Evolutionary conservation across 2,329 filamentous ascomycete species (phyloP).

Genomic region (Metarhizium guizhouense): DNA sequence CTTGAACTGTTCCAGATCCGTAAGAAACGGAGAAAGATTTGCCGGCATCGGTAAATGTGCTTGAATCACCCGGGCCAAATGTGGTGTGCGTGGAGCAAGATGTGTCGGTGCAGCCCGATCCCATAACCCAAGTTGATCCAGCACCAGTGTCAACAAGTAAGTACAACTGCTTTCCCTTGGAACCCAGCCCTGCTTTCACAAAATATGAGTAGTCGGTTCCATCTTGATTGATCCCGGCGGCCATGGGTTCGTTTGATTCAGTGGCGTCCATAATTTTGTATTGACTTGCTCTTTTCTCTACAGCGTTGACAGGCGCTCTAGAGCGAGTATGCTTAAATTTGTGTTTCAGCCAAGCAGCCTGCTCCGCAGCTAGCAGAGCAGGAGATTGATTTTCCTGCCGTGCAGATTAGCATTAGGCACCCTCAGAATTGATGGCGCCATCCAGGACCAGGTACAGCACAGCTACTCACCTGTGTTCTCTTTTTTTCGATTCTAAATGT

Average conservation of each 20-base stretch:
- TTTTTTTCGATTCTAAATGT: conserved; percentile 34
- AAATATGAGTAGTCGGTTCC: conserved; percentile 61
- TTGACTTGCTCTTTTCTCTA: conserved; percentile 31
- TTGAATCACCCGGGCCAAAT: conserved; percentile 59
- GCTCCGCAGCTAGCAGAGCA: conserved; percentile 9
- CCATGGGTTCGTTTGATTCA: conserved; percentile 35
- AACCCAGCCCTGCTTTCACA: conserved; percentile 46
- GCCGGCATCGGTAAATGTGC: conserved; percentile 44
- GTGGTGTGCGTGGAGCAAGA: conserved; percentile 63
- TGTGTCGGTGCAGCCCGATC: conserved; percentile 53
- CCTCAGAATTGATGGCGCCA: conserved; percentile 15
- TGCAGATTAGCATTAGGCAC: neutral
- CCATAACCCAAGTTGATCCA: conserved; percentile 78
- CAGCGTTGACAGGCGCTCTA: neutral
- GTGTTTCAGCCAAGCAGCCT: conserved; percentile 7
- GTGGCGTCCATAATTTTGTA: conserved; percentile 39
- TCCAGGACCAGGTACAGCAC: neutral
- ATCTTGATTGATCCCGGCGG: conserved; percentile 52
- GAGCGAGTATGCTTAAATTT: conserved; percentile 7
- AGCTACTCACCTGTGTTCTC: conserved; percentile 10
- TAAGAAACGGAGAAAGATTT: conserved; percentile 61
- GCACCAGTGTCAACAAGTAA: conserved; percentile 61
- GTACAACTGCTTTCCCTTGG: conserved; percentile 42
- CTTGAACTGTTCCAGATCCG: conserved; percentile 66
- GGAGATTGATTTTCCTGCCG: conserved; percentile 2